Evolutionary conservation across 441 rosid species (phyloP).

Genomic region (Lepidium campestre): DNA sequence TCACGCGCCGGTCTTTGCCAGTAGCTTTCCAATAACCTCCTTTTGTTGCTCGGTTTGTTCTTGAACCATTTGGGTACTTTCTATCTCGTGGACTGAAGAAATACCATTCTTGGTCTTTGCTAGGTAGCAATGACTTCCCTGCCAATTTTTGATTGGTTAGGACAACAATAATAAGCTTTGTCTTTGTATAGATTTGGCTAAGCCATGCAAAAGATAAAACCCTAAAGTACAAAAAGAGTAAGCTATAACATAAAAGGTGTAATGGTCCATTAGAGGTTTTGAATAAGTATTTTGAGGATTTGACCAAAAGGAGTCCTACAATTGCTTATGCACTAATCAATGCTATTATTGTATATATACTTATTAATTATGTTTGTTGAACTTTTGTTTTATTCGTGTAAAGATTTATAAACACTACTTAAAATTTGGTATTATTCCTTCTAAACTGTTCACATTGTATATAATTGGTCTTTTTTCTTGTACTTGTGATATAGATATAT

Average conservation of each 20-base stretch:
- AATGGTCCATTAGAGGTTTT: slow-evolving; percentile 8
- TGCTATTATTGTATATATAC: not conserved
- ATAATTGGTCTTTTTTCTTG: not conserved
- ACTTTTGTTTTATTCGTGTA: not conserved
- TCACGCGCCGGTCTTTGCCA: slow-evolving; percentile 87
- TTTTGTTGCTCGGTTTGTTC: slow-evolving; percentile 91
- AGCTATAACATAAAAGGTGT: not conserved
- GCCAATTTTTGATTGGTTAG: not conserved
- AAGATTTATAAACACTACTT: not conserved
- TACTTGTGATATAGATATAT: not conserved
- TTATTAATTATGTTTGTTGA: not conserved
- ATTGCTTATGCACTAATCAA: slow-evolving; percentile 9
- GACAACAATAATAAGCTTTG: not conserved
- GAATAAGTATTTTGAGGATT: not conserved
- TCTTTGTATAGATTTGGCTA: not conserved
- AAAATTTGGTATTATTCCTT: not conserved
- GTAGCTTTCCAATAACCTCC: slow-evolving; percentile 97
- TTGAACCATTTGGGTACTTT: slow-evolving; percentile 90
- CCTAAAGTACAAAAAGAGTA: not conserved
- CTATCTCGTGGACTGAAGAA: slow-evolving; percentile 92
- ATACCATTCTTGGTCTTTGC: slow-evolving; percentile 96
- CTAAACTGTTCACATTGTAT: not conserved
- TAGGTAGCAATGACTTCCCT: slow-evolving; percentile 82
- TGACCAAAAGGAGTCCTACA: slow-evolving; percentile 11
- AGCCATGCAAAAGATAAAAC: not conserved